phyloP scores from a whole-genome alignment of 108 stramenopile genomes.

The Bacterosira constricta region DNA sequence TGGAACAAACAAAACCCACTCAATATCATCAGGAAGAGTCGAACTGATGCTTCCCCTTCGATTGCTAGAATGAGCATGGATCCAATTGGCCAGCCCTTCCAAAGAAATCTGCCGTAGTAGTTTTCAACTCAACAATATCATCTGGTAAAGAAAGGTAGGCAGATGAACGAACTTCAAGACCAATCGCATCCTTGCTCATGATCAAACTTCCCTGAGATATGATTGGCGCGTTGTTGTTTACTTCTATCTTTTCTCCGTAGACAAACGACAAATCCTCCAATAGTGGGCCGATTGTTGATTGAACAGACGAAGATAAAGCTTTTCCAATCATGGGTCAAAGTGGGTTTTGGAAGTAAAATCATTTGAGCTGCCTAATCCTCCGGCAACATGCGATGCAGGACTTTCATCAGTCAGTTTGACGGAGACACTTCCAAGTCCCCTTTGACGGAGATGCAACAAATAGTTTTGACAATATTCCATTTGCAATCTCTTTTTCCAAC shows the following conservation, averaged over 20 bases:
- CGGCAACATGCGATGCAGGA: constrained; percentile 17
- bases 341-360: background rate
- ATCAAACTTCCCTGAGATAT: background rate
- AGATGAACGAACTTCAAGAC: constrained; percentile 5
- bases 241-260: constrained; percentile 31
- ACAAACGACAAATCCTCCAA: constrained; percentile 32
- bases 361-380: background rate
- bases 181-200: background rate
- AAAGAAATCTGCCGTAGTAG: constrained; percentile 11
- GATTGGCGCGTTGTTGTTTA: background rate
- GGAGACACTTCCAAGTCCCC: constrained; percentile 20
- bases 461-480: background rate
- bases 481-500: constrained; percentile 16
- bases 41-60: no score
- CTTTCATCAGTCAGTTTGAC: constrained; percentile 41
- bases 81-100: constrained; percentile 22
- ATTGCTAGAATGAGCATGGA: constrained; percentile 9
- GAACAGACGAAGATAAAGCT: constrained; percentile 27
- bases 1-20: constrained; percentile 36
- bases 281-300: constrained; percentile 11
- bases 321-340: constrained; percentile 24
- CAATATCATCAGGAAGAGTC: constrained; percentile 4
- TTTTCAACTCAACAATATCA: constrained; percentile 7
- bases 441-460: background rate
- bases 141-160: constrained; percentile 19